These are phyloP conservation scores for Papilionanthe hybrid DNA, from an alignment of 116 monocot genomes.

Conservation along the genomic window DNA sequence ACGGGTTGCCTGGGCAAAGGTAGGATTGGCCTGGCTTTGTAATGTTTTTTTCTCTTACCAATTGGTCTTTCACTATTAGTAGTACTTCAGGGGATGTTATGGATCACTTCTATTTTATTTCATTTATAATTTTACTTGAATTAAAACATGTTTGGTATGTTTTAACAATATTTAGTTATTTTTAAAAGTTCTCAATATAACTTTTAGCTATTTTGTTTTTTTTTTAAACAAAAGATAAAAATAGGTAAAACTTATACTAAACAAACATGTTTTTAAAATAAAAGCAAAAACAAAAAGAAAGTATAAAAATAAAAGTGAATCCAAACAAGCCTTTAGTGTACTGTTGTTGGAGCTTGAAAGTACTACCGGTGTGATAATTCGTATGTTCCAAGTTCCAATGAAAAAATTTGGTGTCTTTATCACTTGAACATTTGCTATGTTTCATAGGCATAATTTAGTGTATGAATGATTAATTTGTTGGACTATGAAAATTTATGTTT, in stretches of 20 bases:
- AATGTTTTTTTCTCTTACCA: not conserved
- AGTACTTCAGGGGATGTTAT: not conserved
- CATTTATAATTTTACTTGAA: too few species aligned
- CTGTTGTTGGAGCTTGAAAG: not conserved
- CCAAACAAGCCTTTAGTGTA: not conserved
- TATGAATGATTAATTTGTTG: not conserved
- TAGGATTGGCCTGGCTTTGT: constrained; percentile 5
- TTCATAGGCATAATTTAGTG: not conserved
- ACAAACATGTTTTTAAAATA: too few species aligned
- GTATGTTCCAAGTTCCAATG: too few species aligned
- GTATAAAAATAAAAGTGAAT: too few species aligned
- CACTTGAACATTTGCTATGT: not conserved
- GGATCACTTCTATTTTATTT: too few species aligned
- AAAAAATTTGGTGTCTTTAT: not conserved
- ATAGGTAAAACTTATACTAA: too few species aligned
- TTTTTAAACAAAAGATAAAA: too few species aligned
- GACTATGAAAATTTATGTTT: not conserved
- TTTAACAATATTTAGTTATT: too few species aligned
- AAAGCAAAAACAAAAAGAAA: too few species aligned
- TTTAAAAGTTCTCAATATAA: too few species aligned
- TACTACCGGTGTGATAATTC: not conserved
- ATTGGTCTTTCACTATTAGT: not conserved
- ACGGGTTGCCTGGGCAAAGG: constrained; percentile 92
- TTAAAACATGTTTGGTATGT: too few species aligned
- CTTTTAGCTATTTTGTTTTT: too few species aligned